Base-by-base conservation (phyloP, 2,329 filamentous ascomycete genomes). In the Claviceps africana region DNA sequence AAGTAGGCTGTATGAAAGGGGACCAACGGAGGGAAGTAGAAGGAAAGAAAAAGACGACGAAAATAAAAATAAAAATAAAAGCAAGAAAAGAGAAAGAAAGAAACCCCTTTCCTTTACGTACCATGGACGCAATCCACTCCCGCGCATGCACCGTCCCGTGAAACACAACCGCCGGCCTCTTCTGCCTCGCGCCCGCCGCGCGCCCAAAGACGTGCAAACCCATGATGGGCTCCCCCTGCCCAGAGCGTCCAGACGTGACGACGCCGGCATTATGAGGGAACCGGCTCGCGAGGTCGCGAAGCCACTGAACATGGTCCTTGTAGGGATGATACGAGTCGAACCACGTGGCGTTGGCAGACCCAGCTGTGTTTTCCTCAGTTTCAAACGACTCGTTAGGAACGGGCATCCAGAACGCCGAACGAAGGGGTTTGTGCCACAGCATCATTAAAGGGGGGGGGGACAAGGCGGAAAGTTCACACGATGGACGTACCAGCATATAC, bases 141-240 rank as follows among this genome's bases (percentile, higher is more conserved):
- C 79, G 70, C 9, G 77, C 76, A 60, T 83, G 79, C 13, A 79
- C 75, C 22, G 73, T 81, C 10, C 72, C 74, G 61, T 82, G 78
- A 59, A 76, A 73, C 39, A 81, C 68, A 39, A 79, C 63, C 21
- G 75, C 78, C 1, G 76, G 75, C 56, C 75, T 76, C 30, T 59
- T 63, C 21, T 42, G n/a, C 15, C 21, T 22, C 15, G 11, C 21
- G 9, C 72, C 70, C 48, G 69, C 69, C 1, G 59, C 60, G 51
- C 59, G 65, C 2, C 78, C 78, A 63, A 70, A 81, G 51, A 81
- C 67, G 56, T 80, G 77, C 45, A 81, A 65, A 0, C 82, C 86
- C 9, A 78, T 75, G 51, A 90, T 88, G 51, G 65, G 55, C 39
- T 72, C 68, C 2, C 73, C 73, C 51, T 76, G 61, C 33, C 67